A percentile compares a stretch with the other conserved stretches of the same genome.
phyloP scores from a whole-genome alignment of 2,329 filamentous ascomycete genomes.

The Alternaria burnsii region DNA sequence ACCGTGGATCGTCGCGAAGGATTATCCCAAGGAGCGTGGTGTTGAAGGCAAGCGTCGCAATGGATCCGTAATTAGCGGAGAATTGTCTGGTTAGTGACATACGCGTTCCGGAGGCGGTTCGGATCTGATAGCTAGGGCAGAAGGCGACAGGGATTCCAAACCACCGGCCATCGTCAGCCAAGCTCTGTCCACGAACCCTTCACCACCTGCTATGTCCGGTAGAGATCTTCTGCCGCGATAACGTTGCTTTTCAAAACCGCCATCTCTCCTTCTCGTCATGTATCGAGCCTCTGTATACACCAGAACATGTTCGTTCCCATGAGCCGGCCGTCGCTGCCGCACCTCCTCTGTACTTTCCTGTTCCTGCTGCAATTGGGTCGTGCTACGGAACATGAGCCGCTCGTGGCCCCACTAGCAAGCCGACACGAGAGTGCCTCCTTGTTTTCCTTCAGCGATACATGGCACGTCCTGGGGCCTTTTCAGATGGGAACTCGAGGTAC shows the following conservation, averaged over 20 bases:
- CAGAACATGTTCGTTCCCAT: slow-evolving; percentile 8
- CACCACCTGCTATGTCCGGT: slow-evolving; percentile 13
- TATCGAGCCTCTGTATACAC: not conserved
- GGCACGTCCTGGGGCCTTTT: slow-evolving; percentile 66
- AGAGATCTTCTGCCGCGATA: slow-evolving; percentile 2
- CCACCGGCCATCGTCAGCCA: slow-evolving; percentile 23
- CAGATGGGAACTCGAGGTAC: slow-evolving; percentile 66
- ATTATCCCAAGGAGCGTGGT: slow-evolving; percentile 16
- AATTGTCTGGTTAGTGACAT: slow-evolving; percentile 26
- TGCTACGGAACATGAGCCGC: slow-evolving; percentile 27
- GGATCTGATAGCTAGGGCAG: slow-evolving; percentile 23
- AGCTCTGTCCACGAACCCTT: slow-evolving; percentile 12
- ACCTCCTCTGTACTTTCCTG: slow-evolving; percentile 12
- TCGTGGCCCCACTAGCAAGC: slow-evolving; percentile 26
- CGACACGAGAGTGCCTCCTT: slow-evolving; percentile 20
- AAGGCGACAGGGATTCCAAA: slow-evolving; percentile 21
- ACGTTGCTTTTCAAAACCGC: not conserved
- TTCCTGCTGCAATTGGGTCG: slow-evolving; percentile 22
- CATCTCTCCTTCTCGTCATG: not conserved
- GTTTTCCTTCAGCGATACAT: slow-evolving; percentile 50
- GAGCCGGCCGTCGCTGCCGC: slow-evolving; percentile 11
- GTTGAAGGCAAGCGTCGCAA: slow-evolving; percentile 29
- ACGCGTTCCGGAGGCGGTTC: slow-evolving; percentile 34
- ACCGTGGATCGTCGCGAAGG: slow-evolving; percentile 7
- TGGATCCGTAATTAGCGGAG: slow-evolving; percentile 28